phyloP scores from a whole-genome alignment of 1,284 basidiomycete genomes.

The Mycena sp. region DNA sequence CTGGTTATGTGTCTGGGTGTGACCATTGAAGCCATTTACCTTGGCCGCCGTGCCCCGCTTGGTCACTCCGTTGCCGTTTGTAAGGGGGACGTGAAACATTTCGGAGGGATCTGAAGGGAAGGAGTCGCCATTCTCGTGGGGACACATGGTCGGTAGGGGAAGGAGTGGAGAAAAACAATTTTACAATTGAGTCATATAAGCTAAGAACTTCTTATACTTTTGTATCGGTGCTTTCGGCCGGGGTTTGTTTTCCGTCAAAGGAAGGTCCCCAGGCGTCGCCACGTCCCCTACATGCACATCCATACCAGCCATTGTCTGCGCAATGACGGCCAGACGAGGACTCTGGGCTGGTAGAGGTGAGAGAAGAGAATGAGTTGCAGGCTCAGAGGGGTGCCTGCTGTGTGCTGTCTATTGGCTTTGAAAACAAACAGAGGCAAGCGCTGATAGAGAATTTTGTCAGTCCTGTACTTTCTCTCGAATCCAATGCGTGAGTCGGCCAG shows the following conservation, averaged over 20 bases:
- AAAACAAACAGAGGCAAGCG: not conserved
- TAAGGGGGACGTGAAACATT: conserved; percentile 74
- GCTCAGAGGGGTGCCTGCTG: no score
- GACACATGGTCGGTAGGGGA: conserved; percentile 73
- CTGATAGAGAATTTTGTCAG: not conserved
- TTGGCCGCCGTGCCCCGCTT: conserved; percentile 57
- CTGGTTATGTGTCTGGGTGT: conserved; percentile 7
- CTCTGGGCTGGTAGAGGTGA: no score
- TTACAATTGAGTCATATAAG: not conserved
- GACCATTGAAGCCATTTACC: conserved; percentile 42
- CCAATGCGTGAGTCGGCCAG: conserved; percentile 22
- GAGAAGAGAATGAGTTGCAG: no score
- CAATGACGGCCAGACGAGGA: no score
- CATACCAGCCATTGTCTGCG: no score
- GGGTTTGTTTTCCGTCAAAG: not conserved
- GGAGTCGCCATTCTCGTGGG: conserved; percentile 64
- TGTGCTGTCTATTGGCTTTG: not conserved
- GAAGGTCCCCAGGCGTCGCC: no score
- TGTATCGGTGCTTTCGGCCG: not conserved
- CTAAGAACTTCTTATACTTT: not conserved
- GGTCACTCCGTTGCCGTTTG: conserved; percentile 52
- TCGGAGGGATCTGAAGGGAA: conserved; percentile 58
- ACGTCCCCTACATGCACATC: no score
- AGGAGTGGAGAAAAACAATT: conserved; percentile 22
- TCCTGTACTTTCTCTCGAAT: not conserved